Base-by-base conservation (phyloP, 148 eudicot species). In the Polygonum aviculare region DNA sequence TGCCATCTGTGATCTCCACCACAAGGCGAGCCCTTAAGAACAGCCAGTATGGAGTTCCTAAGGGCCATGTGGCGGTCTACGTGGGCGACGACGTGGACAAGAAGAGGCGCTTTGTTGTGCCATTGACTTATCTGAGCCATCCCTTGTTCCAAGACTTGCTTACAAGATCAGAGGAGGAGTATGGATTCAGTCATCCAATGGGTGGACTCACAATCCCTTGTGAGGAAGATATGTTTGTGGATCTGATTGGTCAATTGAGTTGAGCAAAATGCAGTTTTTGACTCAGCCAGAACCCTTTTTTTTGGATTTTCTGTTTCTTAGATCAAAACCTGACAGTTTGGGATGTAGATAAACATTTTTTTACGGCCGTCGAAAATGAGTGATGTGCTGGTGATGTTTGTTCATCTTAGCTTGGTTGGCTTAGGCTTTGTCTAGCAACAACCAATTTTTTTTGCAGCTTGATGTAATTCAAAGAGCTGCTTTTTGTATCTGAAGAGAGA, bases 121-220 rank as follows among this genome's bases (percentile, higher is more conserved):
- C 92, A 3, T 82, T 89, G 55, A 82, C 90, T 2, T 80, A 81
- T 41, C 76, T 89, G 73, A 78, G 12, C 45, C 83, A 67, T 2
- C 92, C 90, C 1, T 82, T 83, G 77, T 89, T 89, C 54, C 90
- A 85, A 45, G 82, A 15, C 55, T 83, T 89, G 15, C 86, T 87
- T 8, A 79, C 55, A 10, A 83, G 74, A 33, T 90, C 92, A 18
- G 92, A 85, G 62, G 90, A 89, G 19, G 90, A 89, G 77, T 89
- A 86, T 40, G 92, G 92, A 45, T 89, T 87, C 69, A 83, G 82
- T 73, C 86, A 89, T 47, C 86, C 84, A 18, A 89, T 82, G 88
- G 72, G 72, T 6, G 92, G 92, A 9, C 78, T 89, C 26, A 85
- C 88, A 0, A 82, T 89, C 70, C 90, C 90, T 49, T 87, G 90